Evolutionary conservation across 1,284 basidiomycete genomes (phyloP), one percentile per base, ranked within the genome.

Genomic region (Ganoderma leucocontextum): DNA sequence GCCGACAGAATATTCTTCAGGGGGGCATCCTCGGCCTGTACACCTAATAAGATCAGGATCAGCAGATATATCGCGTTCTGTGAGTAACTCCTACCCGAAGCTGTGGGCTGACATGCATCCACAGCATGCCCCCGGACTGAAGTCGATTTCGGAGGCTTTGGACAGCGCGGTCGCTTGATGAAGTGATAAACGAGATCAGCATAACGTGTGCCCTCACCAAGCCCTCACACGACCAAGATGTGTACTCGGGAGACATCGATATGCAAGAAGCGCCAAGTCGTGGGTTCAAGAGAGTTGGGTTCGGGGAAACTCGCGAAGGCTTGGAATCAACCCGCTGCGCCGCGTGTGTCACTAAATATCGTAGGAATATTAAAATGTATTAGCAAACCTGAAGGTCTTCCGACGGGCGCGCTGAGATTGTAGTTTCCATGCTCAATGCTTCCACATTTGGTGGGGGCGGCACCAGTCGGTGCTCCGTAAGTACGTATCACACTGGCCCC

Each of bases 121-220:
- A 38, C 17, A 22, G 55, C 55, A 38, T 58, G 55, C 35, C 55
- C 29, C 19, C 55, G 55, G 19, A n/a, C 35, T 38, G 36, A 58
- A 22, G 55, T 36, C 55, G 35, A 8, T 12, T 38, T 10, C 9
- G 3, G 35, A 58, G 10, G 38, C n/a, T 36, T n/a, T 38, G 55
- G 55, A 12, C 55, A 22, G 7, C 36, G 9, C n/a, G 35, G 55
- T 35, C 19, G 55, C 55, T 58, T 17, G 64, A 55, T 60, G 44
- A n/a, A 52, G 47, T 19, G 58, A 65, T 65, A 58, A 38, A 58
- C 15, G 55, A 58, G 35, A 38, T 36, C 53, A 33, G 19, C 33
- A n/a, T 17, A 33, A 44, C 65, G 62, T 58, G 65, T 58, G 65
- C 36, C 36, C 41, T 15, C 29, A 33, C 60, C 49, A 60, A 49